These are phyloP conservation scores for Fusarium nematophilum DNA, from an alignment of 2,329 filamentous ascomycete species.

Conservation along the genomic window DNA sequence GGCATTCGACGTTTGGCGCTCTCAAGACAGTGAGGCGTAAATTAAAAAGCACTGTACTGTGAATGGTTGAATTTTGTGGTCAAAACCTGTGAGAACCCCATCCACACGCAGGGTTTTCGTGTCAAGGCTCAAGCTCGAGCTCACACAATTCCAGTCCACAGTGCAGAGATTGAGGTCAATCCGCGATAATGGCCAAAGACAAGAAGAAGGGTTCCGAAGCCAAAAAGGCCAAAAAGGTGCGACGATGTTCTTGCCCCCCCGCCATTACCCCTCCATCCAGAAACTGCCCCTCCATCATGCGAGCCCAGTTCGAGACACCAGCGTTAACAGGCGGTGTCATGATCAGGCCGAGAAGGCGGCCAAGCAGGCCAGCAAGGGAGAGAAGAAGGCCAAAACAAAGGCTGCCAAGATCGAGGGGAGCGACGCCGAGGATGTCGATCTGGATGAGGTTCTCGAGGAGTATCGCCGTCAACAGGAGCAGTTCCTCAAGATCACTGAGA, in stretches of 20 bases:
- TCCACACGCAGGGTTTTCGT: slow-evolving; percentile 41
- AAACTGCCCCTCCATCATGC: slow-evolving; percentile 25
- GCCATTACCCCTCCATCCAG: slow-evolving; percentile 34
- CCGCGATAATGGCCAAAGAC: slow-evolving; percentile 59
- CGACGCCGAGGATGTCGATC: slow-evolving; percentile 91
- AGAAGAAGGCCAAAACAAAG: slow-evolving; percentile 83
- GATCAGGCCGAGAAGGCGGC: slow-evolving; percentile 70
- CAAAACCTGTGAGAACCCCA: slow-evolving; percentile 41
- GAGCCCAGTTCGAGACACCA: slow-evolving; percentile 8
- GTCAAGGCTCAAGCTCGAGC: slow-evolving; percentile 21
- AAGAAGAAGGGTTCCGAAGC: slow-evolving; percentile 62
- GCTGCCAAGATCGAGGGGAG: slow-evolving; percentile 80
- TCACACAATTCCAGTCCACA: slow-evolving; percentile 11
- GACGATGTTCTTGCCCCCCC: slow-evolving; percentile 30
- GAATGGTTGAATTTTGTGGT: slow-evolving; percentile 42
- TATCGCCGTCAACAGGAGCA: slow-evolving; percentile 94
- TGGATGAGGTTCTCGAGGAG: slow-evolving; percentile 92
- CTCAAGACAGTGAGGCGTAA: slow-evolving; percentile 4
- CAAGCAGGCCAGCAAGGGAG: slow-evolving; percentile 90
- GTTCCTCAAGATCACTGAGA: slow-evolving; percentile 93
- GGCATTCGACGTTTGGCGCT: too few relatives aligned
- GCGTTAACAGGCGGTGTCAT: slow-evolving; percentile 34
- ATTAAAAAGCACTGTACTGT: slow-evolving; percentile 25
- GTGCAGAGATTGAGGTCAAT: neutral
- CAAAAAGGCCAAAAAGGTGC: slow-evolving; percentile 64